Conservation (phyloP, 768 basidiomycete genomes). For the Sporobolomyces pararoseus region DNA sequence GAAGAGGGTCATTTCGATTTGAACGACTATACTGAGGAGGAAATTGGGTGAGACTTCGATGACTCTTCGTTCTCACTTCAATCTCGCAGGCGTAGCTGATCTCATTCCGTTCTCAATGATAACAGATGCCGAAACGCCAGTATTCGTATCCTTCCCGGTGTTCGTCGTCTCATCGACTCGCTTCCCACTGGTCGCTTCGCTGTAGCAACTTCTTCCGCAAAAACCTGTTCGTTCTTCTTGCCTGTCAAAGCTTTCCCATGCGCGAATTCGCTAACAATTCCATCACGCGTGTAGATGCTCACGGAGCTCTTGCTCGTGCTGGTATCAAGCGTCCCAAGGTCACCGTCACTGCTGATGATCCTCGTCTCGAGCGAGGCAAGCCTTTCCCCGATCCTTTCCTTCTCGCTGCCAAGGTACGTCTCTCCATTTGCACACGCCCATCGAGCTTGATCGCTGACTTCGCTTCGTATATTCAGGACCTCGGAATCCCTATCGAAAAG, state of each 20-base stretch:
- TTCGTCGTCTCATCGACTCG: conserved; percentile 62
- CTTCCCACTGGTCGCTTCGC: conserved; percentile 66
- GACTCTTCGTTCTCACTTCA: not conserved
- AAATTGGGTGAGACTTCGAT: conserved; percentile 31
- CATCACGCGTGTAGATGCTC: conserved; percentile 48
- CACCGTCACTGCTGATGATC: conserved; percentile 73
- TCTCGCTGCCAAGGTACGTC: conserved; percentile 47
- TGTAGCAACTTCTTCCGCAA: conserved; percentile 70
- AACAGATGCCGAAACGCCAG: conserved; percentile 42
- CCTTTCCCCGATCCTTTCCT: conserved; percentile 51
- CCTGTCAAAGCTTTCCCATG: not conserved
- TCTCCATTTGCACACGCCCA: not conserved
- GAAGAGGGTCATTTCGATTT: conserved; percentile 59
- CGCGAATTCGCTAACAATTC: conserved; percentile 47
- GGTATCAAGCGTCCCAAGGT: conserved; percentile 65
- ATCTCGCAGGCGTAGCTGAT: not conserved
- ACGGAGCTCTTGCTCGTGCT: conserved; percentile 68
- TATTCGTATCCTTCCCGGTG: conserved; percentile 67
- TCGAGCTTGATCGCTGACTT: not conserved
- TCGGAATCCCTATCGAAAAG: conserved; percentile 52
- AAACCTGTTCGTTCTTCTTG: conserved; percentile 56
- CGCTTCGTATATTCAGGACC: conserved; percentile 37
- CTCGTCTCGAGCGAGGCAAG: conserved; percentile 59
- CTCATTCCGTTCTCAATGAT: too few relatives aligned
- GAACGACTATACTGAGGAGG: conserved; percentile 43